phyloP scores from a whole-genome alignment of 768 basidiomycete species.

The Mycena crocata region DNA sequence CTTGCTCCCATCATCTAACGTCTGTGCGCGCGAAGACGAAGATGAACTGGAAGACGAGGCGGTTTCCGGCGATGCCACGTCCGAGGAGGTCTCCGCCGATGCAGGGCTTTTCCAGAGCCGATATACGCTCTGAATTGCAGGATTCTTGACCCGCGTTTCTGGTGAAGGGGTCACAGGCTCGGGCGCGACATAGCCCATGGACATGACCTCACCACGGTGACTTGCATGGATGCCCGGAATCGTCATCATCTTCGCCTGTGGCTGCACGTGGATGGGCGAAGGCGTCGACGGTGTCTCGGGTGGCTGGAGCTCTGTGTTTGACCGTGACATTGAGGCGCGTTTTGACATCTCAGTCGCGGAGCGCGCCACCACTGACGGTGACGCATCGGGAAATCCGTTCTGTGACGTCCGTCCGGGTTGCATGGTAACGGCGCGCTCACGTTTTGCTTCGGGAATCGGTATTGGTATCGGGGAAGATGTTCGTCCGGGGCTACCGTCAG shows the following conservation, averaged over 20 bases:
- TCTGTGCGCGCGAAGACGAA: conserved; percentile 21
- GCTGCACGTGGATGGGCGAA: conserved; percentile 78
- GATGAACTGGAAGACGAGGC: conserved; percentile 25
- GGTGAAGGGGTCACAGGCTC: conserved; percentile 49
- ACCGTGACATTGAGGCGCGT: conserved; percentile 4
- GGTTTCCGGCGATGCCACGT: conserved; percentile 1
- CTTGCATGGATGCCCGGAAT: conserved; percentile 91
- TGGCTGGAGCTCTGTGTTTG: conserved; percentile 10
- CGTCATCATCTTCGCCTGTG: conserved; percentile 83
- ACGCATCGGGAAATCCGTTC: conserved; percentile 16
- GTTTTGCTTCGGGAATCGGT: conserved; percentile 38
- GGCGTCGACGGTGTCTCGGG: conserved; percentile 42
- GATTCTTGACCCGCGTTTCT: conserved; percentile 55
- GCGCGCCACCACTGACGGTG: conserved; percentile 20
- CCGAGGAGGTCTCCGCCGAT: conserved; percentile 27
- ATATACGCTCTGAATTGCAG: conserved; percentile 76
- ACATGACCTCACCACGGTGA: conserved; percentile 87
- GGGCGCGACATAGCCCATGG: conserved; percentile 80
- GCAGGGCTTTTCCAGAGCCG: conserved; percentile 77
- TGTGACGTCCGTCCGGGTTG: conserved; percentile 25
- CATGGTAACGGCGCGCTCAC: conserved; percentile 31
- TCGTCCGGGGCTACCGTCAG: conserved; percentile 36
- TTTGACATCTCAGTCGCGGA: conserved; percentile 13
- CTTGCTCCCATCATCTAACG: conserved; percentile 16
- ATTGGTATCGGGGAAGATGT: conserved; percentile 33